Percentiles rank a stretch among this genome's conserved stretches.
Conservation (phyloP, 202 grass and related monocot genomes). For the Sporobolus alterniflorus region DNA sequence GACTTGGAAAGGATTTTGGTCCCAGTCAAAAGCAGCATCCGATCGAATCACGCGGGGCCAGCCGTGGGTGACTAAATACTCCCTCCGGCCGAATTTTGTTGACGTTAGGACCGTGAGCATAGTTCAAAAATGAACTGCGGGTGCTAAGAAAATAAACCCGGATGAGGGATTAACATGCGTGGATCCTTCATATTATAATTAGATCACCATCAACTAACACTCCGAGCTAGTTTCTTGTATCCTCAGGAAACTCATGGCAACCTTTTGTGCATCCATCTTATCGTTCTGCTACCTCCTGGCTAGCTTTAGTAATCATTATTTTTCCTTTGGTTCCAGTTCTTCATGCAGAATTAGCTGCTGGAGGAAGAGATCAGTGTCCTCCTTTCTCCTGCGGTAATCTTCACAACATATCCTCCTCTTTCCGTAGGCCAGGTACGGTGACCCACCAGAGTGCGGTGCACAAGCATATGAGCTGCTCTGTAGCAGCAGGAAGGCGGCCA, state of each 20-base stretch:
- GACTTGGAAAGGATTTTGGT: not conserved
- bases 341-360: not conserved
- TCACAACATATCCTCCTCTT: conserved; percentile 30
- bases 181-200: not conserved
- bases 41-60: too few relatives aligned
- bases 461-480: conserved; percentile 22
- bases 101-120: too few relatives aligned
- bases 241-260: not conserved
- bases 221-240: too few relatives aligned
- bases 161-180: too few relatives aligned
- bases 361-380: not conserved
- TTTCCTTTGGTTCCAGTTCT: not conserved
- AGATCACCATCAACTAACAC: not conserved
- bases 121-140: too few relatives aligned
- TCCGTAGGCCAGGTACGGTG: conserved; percentile 34
- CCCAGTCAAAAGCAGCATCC: not conserved
- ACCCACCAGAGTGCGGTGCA: conserved; percentile 20
- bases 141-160: too few relatives aligned
- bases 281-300: not conserved
- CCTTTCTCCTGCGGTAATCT: conserved; percentile 47
- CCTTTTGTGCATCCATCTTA: not conserved
- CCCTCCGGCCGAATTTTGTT: too few relatives aligned
- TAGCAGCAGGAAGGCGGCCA: conserved; percentile 10
- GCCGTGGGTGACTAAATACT: not conserved
- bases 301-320: not conserved